Evolutionary conservation across 352 stramenopile species (phyloP).

Genomic region (Pythium rhizo-oryzae): DNA sequence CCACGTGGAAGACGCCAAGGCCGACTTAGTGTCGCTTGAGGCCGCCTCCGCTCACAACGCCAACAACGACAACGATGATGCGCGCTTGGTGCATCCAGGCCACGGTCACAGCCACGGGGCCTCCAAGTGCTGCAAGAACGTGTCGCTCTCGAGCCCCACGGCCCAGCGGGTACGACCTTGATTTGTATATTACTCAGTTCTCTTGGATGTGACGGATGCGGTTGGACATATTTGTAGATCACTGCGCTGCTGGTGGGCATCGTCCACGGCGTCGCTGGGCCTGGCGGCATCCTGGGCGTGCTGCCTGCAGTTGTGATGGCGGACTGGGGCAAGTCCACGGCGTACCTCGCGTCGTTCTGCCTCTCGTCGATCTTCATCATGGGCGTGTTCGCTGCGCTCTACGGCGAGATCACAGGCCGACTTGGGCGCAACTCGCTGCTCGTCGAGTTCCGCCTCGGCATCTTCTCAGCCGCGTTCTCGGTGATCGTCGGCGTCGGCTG

Average conservation of each 20-base stretch:
- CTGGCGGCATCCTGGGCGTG: constrained; percentile 56
- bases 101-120: constrained; percentile 7
- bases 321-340: constrained; percentile 40
- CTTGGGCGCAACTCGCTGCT: constrained; percentile 33
- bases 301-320: constrained; percentile 73
- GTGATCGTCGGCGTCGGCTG: constrained; percentile 74
- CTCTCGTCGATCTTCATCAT: constrained; percentile 73
- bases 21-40: neutral
- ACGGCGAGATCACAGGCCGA: constrained; percentile 47
- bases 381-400: constrained; percentile 66
- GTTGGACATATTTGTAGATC: constrained; percentile 25
- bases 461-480: constrained; percentile 70
- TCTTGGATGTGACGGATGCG: constrained; percentile 56
- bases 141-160: constrained; percentile 52
- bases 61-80: constrained; percentile 6
- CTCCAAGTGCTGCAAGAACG: constrained; percentile 37
- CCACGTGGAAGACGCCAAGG: neutral
- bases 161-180: constrained; percentile 43
- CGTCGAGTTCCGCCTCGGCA: constrained; percentile 34
- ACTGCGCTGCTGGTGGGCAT: constrained; percentile 58
- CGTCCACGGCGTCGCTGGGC: constrained; percentile 66
- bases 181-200: too few relatives aligned
- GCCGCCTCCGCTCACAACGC: neutral
- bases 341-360: constrained; percentile 81
- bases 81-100: neutral